Percentiles rank a stretch among this genome's conserved stretches.
These are phyloP conservation scores for Lepidium sativum DNA, from an alignment of 345 rosid genomes.

Conservation along the genomic window DNA sequence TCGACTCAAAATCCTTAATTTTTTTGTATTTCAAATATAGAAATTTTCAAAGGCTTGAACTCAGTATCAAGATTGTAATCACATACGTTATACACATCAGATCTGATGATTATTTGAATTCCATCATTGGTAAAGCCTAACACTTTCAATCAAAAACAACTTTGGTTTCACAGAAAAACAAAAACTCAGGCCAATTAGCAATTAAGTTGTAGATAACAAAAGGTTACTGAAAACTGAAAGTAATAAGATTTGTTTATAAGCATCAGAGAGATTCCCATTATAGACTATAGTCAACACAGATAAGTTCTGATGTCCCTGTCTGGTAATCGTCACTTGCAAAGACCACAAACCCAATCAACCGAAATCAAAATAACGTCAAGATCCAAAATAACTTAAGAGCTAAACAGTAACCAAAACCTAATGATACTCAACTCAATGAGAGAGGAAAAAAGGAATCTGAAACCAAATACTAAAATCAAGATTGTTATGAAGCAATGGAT, in stretches of 20 bases:
- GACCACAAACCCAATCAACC: neutral
- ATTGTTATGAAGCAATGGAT: neutral
- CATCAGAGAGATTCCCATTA: conserved; percentile 41
- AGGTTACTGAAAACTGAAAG: neutral
- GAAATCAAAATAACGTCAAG: no score
- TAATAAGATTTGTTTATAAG: neutral
- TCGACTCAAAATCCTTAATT: neutral
- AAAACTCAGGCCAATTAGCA: conserved; percentile 14
- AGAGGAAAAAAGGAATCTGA: neutral
- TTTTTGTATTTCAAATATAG: neutral
- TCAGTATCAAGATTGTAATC: conserved; percentile 30
- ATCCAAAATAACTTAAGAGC: no score
- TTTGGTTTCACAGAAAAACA: neutral
- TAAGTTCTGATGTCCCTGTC: conserved; percentile 85
- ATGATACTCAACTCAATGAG: neutral
- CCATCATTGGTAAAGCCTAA: conserved; percentile 31
- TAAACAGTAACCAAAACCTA: neutral
- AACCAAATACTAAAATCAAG: neutral
- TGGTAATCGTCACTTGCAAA: conserved; percentile 60
- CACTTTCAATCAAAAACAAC: neutral
- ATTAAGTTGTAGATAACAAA: neutral
- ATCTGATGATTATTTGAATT: conserved; percentile 32
- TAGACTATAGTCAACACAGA: conserved; percentile 27
- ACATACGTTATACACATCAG: conserved; percentile 12
- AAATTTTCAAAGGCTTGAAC: conserved; percentile 6